A percentile compares a stretch with the other conserved stretches of the same genome.
These are phyloP conservation scores for Diaporthe longicolla DNA, from an alignment of 2,329 filamentous ascomycete species.

Conservation along the genomic window DNA sequence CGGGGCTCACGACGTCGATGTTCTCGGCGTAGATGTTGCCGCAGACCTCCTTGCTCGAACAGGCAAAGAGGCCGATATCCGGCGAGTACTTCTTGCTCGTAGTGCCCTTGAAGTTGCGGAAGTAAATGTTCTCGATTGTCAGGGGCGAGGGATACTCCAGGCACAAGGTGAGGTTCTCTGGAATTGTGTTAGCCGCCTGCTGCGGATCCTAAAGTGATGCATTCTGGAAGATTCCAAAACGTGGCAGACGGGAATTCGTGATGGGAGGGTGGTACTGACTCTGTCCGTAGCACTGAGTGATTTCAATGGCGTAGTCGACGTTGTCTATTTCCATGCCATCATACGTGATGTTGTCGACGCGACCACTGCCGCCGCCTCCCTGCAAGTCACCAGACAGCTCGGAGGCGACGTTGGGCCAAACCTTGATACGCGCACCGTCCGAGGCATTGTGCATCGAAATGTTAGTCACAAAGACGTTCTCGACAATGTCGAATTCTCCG, in stretches of 20 bases:
- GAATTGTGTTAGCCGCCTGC: no score
- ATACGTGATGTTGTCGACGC: slow-evolving; percentile 73
- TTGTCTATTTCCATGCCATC: slow-evolving; percentile 69
- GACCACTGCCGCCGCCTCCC: slow-evolving; percentile 71
- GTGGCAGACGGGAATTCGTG: no score
- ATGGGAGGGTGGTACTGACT: slow-evolving; percentile 43
- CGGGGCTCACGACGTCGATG: slow-evolving; percentile 47
- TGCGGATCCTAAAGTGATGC: no score
- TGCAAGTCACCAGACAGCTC: slow-evolving; percentile 63
- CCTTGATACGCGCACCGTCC: slow-evolving; percentile 80
- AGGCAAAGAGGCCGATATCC: slow-evolving; percentile 47
- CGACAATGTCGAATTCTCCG: slow-evolving; percentile 74
- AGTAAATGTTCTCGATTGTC: slow-evolving; percentile 66
- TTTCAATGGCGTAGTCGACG: slow-evolving; percentile 74
- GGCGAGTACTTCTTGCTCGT: slow-evolving; percentile 51
- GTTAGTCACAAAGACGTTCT: slow-evolving; percentile 77
- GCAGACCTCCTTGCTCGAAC: slow-evolving; percentile 47
- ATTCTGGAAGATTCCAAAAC: no score
- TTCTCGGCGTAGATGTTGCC: slow-evolving; percentile 45
- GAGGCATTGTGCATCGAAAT: slow-evolving; percentile 71
- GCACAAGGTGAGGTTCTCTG: slow-evolving; percentile 71
- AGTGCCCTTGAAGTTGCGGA: slow-evolving; percentile 67
- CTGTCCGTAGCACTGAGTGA: slow-evolving; percentile 62
- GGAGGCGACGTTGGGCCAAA: slow-evolving; percentile 58
- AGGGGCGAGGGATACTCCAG: slow-evolving; percentile 67